A percentile compares a stretch with the other conserved stretches of the same genome.
phyloP scores from a whole-genome alignment of 208 protist genomes.

The Naegleria lovaniensis region DNA sequence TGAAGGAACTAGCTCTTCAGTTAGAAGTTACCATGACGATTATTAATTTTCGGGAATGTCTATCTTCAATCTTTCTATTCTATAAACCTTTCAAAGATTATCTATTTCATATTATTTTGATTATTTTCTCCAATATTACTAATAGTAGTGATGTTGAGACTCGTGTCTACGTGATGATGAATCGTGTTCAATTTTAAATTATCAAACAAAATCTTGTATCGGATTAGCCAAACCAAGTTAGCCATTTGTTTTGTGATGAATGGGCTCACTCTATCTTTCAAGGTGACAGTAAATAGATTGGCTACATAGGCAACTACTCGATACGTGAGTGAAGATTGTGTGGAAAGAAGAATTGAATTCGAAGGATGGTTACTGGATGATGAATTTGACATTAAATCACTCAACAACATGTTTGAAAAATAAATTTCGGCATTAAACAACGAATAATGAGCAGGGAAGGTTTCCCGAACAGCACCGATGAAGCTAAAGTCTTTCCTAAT shows the following conservation, averaged over 20 bases:
- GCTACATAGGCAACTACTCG: not conserved
- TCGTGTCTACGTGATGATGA: not conserved
- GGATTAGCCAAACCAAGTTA: not conserved
- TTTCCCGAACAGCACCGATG: not conserved
- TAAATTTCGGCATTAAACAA: not conserved
- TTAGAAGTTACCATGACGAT: not conserved
- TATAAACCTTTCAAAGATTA: no score
- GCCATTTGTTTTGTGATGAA: not conserved
- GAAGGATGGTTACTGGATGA: not conserved
- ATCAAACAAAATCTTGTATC: conserved; percentile 24
- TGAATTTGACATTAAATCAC: not conserved
- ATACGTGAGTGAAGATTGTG: not conserved
- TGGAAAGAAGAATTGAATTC: not conserved
- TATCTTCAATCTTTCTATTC: no score
- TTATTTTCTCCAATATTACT: not conserved
- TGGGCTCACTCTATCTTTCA: not conserved
- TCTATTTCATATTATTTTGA: not conserved
- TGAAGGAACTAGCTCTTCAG: not conserved
- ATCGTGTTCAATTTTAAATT: not conserved
- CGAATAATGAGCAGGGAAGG: conserved; percentile 7
- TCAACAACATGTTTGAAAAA: conserved; percentile 22
- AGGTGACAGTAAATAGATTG: not conserved
- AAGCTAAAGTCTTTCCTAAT: not conserved
- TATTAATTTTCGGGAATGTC: not conserved
- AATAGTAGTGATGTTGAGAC: not conserved